Conservation (phyloP, 306 rosid species). For the Dryas alaskensis region DNA sequence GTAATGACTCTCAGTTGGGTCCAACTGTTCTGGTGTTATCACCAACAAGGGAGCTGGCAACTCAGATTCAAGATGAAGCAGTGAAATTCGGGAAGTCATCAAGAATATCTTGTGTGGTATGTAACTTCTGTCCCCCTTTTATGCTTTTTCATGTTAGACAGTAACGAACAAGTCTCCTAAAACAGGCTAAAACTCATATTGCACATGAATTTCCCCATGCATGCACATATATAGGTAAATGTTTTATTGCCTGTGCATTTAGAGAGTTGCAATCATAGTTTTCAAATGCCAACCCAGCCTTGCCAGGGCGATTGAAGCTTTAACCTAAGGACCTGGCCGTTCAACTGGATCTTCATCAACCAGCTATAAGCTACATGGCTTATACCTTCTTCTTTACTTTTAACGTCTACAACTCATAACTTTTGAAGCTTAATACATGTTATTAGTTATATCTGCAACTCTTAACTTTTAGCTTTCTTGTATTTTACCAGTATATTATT, state of each 20-base stretch:
- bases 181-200: background rate
- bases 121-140: constrained; percentile 21
- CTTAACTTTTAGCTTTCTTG: no score
- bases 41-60: constrained; percentile 97
- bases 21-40: constrained; percentile 87
- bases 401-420: background rate
- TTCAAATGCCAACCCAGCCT: background rate
- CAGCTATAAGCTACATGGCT: background rate
- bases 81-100: constrained; percentile 91
- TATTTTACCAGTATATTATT: no score
- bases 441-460: background rate
- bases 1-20: constrained; percentile 64
- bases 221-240: background rate
- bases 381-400: background rate
- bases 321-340: no score
- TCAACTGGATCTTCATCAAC: no score
- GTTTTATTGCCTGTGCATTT: background rate
- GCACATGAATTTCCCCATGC: background rate
- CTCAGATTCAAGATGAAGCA: constrained; percentile 97
- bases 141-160: background rate
- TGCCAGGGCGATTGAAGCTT: background rate
- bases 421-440: background rate
- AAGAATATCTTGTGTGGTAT: constrained; percentile 75
- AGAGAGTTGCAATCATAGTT: constrained; percentile 1
- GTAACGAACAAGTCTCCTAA: background rate